Evolutionary conservation across 495 filamentous ascomycete genomes (phyloP).

Genomic region (Poronia punctata): DNA sequence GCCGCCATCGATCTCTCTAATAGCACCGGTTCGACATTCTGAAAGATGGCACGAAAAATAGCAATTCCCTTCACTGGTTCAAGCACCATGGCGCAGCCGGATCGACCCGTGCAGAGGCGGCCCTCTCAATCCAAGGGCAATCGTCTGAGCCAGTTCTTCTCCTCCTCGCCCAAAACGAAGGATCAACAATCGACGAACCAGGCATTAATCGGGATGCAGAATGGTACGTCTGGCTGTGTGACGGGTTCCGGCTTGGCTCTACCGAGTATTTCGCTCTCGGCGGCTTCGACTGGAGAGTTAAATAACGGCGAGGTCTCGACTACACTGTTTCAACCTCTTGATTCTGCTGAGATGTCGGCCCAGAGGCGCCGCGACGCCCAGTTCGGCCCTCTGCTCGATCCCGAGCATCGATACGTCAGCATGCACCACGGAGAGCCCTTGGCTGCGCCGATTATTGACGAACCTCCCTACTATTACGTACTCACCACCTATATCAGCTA

Average conservation of each 20-base stretch:
- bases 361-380: constrained; percentile 78
- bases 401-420: constrained; percentile 79
- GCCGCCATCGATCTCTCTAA: constrained; percentile 9
- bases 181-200: constrained; percentile 46
- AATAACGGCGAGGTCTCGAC: constrained; percentile 63
- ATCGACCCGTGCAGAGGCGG: constrained; percentile 39
- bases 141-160: constrained; percentile 55
- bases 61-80: constrained; percentile 24
- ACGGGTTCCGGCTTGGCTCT: constrained; percentile 68
- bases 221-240: constrained; percentile 56
- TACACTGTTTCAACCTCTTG: constrained; percentile 86
- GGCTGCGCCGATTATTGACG: constrained; percentile 80
- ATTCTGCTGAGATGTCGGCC: constrained; percentile 71
- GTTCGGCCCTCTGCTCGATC: constrained; percentile 79
- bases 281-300: constrained; percentile 69
- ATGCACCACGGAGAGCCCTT: constrained; percentile 71
- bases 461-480: constrained; percentile 93
- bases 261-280: constrained; percentile 88
- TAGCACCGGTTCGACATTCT: constrained; percentile 9
- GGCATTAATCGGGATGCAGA: constrained; percentile 57
- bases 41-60: constrained; percentile 49
- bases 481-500: constrained; percentile 97
- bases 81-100: constrained; percentile 26
- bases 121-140: constrained; percentile 53
- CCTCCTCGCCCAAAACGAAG: constrained; percentile 63